These are phyloP conservation scores for Lagenidium giganteum DNA, from an alignment of 352 stramenopile genomes.

Conservation along the genomic window DNA sequence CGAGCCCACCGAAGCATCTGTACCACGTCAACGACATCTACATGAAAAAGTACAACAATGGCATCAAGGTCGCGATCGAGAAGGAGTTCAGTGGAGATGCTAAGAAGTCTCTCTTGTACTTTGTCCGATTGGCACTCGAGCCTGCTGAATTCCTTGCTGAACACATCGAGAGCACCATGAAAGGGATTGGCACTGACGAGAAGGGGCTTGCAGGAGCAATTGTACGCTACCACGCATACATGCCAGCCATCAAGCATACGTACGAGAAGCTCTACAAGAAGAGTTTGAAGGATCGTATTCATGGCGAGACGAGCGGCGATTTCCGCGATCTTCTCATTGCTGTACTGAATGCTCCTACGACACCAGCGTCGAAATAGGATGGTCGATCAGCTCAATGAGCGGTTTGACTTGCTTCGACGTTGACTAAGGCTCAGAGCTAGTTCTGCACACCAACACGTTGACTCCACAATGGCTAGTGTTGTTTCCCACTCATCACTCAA, in stretches of 20 bases:
- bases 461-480: no score
- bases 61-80: slow-evolving; percentile 48
- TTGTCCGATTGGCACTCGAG: slow-evolving; percentile 14
- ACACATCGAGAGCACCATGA: slow-evolving; percentile 13
- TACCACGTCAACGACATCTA: slow-evolving; percentile 53
- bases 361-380: no score
- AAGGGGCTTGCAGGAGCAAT: slow-evolving; percentile 49
- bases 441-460: no score
- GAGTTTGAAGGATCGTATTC: slow-evolving; percentile 50
- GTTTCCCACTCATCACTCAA: no score
- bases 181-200: slow-evolving; percentile 45
- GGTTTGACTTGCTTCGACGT: no score
- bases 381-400: no score
- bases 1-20: slow-evolving; percentile 57
- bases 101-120: slow-evolving; percentile 40
- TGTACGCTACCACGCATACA: slow-evolving; percentile 66
- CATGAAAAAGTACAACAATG: slow-evolving; percentile 48
- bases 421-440: no score
- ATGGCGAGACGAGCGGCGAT: slow-evolving; percentile 43
- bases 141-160: slow-evolving; percentile 5
- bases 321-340: slow-evolving; percentile 60
- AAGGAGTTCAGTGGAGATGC: slow-evolving; percentile 64
- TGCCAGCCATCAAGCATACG: slow-evolving; percentile 33
- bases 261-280: slow-evolving; percentile 62
- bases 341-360: slow-evolving; percentile 49